A percentile compares a stretch with the other conserved stretches of the same genome.
phyloP scores from a whole-genome alignment of 805 yeast species.

The Yarrowia sp. region DNA sequence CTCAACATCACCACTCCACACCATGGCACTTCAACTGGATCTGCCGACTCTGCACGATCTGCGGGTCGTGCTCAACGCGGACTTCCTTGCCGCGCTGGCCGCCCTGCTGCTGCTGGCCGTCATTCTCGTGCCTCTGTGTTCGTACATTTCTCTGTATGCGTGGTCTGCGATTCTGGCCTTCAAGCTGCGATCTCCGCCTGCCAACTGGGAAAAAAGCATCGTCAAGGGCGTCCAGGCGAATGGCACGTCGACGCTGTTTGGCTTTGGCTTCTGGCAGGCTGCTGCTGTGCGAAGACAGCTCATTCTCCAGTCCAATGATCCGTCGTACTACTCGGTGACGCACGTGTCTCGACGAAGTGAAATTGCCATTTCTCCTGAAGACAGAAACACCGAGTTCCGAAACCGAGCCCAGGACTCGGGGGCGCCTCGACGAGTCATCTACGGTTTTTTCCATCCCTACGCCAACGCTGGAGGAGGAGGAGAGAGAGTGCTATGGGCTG shows the following conservation, averaged over 20 bases:
- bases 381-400: constrained; percentile 33
- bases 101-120: constrained; percentile 37
- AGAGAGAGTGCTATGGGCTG: constrained; percentile 95
- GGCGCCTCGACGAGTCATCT: constrained; percentile 55
- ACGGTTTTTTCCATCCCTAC: constrained; percentile 94
- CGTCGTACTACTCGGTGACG: constrained; percentile 47
- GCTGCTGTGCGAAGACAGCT: constrained; percentile 53
- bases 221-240: constrained; percentile 43
- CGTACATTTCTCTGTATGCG: constrained; percentile 38
- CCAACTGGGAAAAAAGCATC: constrained; percentile 43
- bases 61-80: constrained; percentile 20
- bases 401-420: constrained; percentile 41
- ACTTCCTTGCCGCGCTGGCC: constrained; percentile 33
- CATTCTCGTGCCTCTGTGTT: constrained; percentile 36
- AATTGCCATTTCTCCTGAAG: constrained; percentile 39
- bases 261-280: constrained; percentile 42
- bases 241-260: constrained; percentile 37
- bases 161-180: constrained; percentile 39
- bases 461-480: constrained; percentile 99
- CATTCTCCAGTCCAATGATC: constrained; percentile 49
- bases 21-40: constrained; percentile 5
- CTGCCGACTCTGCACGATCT: constrained; percentile 25
- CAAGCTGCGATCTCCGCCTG: constrained; percentile 44
- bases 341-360: constrained; percentile 38
- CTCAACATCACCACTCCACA: no score